A percentile compares a stretch with the other conserved stretches of the same genome.
These are phyloP conservation scores for Neoarthrinium moseri DNA, from an alignment of 2,329 filamentous ascomycete genomes.

Conservation along the genomic window DNA sequence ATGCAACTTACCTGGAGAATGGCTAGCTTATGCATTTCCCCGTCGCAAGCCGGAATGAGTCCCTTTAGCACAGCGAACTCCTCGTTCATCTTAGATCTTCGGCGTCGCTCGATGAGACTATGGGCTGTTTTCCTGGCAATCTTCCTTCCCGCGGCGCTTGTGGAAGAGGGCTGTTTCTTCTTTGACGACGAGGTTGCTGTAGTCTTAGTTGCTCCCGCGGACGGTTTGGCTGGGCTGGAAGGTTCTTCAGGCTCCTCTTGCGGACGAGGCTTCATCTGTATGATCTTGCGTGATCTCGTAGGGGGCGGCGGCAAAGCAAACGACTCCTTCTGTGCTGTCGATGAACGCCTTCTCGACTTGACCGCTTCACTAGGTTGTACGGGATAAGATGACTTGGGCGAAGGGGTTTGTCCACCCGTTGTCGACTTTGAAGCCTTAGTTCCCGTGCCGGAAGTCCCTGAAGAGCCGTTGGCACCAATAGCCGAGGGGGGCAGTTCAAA, in stretches of 20 bases:
- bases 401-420: conserved; percentile 15
- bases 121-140: conserved; percentile 95
- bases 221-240: conserved; percentile 11
- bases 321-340: conserved; percentile 54
- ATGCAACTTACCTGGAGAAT: conserved; percentile 72
- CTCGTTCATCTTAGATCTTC: conserved; percentile 97
- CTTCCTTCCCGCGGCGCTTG: conserved; percentile 86
- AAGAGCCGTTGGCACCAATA: conserved; percentile 46
- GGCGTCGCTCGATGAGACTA: conserved; percentile 85
- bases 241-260: conserved; percentile 36
- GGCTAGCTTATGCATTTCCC: conserved; percentile 97
- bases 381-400: conserved; percentile 35
- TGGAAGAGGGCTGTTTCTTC: conserved; percentile 73
- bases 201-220: conserved; percentile 17
- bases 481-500: conserved; percentile 80
- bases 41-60: conserved; percentile 94
- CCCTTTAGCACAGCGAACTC: conserved; percentile 91
- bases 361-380: conserved; percentile 46
- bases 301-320: conserved; percentile 90
- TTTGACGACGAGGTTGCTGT: conserved; percentile 47
- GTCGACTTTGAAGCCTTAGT: conserved; percentile 28
- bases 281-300: conserved; percentile 90
- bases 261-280: conserved; percentile 83
- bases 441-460: conserved; percentile 42
- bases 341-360: conserved; percentile 52